Conservation (phyloP, 1,284 basidiomycete species). For the Naganishia sp. region DNA sequence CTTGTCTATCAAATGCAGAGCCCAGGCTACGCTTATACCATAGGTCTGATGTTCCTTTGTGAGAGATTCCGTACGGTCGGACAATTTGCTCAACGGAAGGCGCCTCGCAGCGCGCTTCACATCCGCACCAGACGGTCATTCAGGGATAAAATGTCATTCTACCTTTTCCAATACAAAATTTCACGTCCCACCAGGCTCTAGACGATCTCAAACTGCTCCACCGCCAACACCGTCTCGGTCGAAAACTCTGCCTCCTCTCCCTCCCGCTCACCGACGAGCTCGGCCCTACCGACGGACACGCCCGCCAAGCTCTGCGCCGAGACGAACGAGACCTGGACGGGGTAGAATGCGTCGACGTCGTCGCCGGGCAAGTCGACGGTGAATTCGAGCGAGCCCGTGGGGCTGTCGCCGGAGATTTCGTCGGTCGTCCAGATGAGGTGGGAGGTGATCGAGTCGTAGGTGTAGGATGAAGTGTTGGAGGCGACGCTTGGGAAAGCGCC, state of each 20-base stretch:
- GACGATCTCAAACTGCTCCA: conserved; percentile 66
- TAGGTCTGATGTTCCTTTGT: no score
- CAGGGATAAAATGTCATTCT: not conserved
- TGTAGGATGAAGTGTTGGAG: conserved; percentile 74
- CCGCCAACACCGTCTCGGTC: conserved; percentile 69
- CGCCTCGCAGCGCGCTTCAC: no score
- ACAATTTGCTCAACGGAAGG: no score
- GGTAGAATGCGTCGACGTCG: conserved; percentile 86
- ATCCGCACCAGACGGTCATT: no score
- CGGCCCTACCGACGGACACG: conserved; percentile 62
- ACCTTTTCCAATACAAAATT: not conserved
- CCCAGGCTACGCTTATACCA: no score
- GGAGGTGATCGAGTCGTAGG: conserved; percentile 73
- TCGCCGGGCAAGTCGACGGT: conserved; percentile 69
- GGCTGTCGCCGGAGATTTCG: conserved; percentile 56
- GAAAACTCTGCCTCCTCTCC: conserved; percentile 70
- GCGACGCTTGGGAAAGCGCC: conserved; percentile 81
- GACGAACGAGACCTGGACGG: conserved; percentile 80
- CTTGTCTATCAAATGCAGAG: no score
- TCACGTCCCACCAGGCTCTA: conserved; percentile 38
- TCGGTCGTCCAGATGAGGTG: conserved; percentile 80
- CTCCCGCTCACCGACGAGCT: conserved; percentile 55
- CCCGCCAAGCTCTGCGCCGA: conserved; percentile 75
- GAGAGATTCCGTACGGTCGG: no score
- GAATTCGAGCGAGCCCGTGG: conserved; percentile 83